A percentile compares a stretch with the other conserved stretches of the same genome.
phyloP scores from a whole-genome alignment of 2,329 filamentous ascomycete species.

The Dactylonectria estremocensis region DNA sequence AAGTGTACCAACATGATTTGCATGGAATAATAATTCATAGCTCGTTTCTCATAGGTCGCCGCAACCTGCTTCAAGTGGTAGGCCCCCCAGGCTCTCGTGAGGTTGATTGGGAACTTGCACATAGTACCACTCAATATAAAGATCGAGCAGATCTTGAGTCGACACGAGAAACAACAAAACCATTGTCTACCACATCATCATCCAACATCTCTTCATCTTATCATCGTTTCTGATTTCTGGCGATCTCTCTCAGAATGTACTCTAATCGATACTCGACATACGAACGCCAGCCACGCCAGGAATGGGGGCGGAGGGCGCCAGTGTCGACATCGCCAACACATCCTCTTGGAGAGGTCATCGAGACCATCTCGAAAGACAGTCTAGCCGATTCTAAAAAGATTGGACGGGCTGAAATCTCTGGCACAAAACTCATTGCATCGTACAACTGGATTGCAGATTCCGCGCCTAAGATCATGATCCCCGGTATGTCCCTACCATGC shows the following conservation, averaged over 20 bases:
- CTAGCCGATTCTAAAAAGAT: conserved; percentile 7
- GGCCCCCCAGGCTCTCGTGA: not conserved
- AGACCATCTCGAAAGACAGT: conserved; percentile 32
- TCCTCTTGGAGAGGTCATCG: conserved; percentile 45
- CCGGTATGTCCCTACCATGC: conserved; percentile 48
- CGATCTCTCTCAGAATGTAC: not conserved
- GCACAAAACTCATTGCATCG: conserved; percentile 60
- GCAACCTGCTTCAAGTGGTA: not conserved
- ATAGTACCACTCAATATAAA: not conserved
- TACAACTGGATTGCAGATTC: conserved; percentile 65
- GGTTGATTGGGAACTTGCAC: not conserved
- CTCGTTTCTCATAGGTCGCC: not conserved
- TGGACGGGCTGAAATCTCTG: conserved; percentile 48
- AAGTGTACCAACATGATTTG: conserved; percentile 28
- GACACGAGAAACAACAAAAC: not conserved
- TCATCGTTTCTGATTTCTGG: not conserved
- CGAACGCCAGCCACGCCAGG: not conserved
- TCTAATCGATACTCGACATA: not conserved
- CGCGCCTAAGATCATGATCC: conserved; percentile 61
- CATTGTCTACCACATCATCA: not conserved
- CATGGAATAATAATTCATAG: not conserved
- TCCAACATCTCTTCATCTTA: not conserved
- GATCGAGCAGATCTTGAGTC: not conserved
- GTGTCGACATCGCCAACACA: conserved; percentile 27
- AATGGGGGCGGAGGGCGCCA: not conserved